These are phyloP conservation scores for Quercus tomentella DNA, from an alignment of 331 rosid species.

Conservation along the genomic window DNA sequence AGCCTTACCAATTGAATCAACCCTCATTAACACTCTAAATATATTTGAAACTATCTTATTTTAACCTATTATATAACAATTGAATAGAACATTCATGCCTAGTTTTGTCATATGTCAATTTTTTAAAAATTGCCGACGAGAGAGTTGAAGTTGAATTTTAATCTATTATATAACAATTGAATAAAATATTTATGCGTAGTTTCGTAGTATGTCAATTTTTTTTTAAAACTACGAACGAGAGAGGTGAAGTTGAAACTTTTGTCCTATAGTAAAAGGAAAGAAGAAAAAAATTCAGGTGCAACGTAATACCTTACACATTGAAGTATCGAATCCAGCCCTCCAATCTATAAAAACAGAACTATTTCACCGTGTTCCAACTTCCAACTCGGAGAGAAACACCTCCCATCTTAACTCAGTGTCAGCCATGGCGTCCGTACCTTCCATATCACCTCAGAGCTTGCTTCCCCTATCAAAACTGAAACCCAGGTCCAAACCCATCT, in stretches of 20 bases:
- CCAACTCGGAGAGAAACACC: slow-evolving; percentile 24
- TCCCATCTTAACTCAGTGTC: slow-evolving; percentile 33
- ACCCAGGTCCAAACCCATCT: slow-evolving; percentile 3
- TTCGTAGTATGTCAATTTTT: too few species aligned
- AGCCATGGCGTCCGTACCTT: slow-evolving; percentile 64
- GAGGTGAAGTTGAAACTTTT: too few species aligned
- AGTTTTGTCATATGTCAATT: too few species aligned
- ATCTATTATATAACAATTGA: too few species aligned
- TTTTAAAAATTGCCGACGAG: fast-evolving
- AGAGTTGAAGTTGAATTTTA: too few species aligned
- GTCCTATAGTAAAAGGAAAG: too few species aligned
- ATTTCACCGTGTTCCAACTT: background rate
- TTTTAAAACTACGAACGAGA: too few species aligned
- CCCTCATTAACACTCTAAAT: fast-evolving
- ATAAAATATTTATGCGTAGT: too few species aligned
- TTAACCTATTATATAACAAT: too few species aligned
- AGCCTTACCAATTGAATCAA: fast-evolving
- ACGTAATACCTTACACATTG: background rate
- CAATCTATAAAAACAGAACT: slow-evolving; percentile 15
- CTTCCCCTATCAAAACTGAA: slow-evolving; percentile 33
- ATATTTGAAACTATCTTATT: too few species aligned
- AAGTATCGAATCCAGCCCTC: background rate
- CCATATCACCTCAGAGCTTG: slow-evolving; percentile 50
- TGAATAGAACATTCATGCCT: fast-evolving
- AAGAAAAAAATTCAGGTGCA: background rate